Evolutionary conservation across 306 rosid genomes (phyloP), one percentile per base, ranked within the genome.

Genomic region (Lathyrus tuberosus): DNA sequence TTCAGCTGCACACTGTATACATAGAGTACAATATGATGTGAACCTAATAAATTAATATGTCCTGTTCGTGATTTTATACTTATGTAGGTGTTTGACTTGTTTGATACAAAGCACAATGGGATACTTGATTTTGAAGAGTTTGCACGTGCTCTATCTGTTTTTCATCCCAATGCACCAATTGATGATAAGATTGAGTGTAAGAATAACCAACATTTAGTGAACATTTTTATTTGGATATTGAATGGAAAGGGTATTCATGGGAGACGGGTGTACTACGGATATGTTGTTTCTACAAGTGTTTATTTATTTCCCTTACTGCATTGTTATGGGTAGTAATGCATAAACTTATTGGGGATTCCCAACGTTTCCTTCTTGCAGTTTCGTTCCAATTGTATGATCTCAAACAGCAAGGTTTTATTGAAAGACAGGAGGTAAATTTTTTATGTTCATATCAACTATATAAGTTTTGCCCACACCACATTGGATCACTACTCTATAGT

Each of bases 391-490:
- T 91, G 71, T 91, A 91, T 69, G 96, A 91, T 77, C 91, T 91
- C 77, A 88, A 86, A 85, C 97, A 85, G 79, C 97, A 88, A 83
- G 97, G 95, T 5, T 91, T 81, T 83, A 91, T 91, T 71, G 96
- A 91, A 78, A 85, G 97, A 65, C 89, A 91, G 75, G 96, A 91
- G 97, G 97, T 91, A 86, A 58, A 37, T 74, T 67, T 28, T 24
- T 26, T 20, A 10, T 72, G 62, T 65, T 49, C 28, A 24, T 42
- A 31, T 59, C 28, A 12, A 57, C 37, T 20, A 43, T n/a, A 33
- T 48, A 81, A 67, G 31, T 35, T 62, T 67, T 62, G 33, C 35
- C 71, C 59, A 37, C 62, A 43, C 67, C 71, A 20, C 37, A 56
- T 49, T 28, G 60, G 65, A 64, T 49, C 71, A 37, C 40, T 54